Percentiles rank a stretch among this genome's conserved stretches.
These are phyloP conservation scores for Omphalotus olearius DNA, from an alignment of 1,284 basidiomycete genomes.

Conservation along the genomic window DNA sequence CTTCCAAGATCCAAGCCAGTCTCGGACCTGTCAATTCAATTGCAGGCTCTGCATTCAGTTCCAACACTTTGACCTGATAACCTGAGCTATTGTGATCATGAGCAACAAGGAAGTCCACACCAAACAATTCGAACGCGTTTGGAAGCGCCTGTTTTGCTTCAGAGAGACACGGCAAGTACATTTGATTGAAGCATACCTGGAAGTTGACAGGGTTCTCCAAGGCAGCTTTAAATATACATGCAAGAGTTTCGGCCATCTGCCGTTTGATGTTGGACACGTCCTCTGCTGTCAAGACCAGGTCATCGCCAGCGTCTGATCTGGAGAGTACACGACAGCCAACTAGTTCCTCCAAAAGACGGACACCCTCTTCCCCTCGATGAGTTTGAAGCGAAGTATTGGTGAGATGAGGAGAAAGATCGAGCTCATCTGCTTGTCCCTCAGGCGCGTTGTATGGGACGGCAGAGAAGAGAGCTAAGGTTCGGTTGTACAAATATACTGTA, in stretches of 20 bases:
- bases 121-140: slow-evolving; percentile 95
- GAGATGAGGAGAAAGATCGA: slow-evolving; percentile 78
- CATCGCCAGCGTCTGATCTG: slow-evolving; percentile 15
- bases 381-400: slow-evolving; percentile 96
- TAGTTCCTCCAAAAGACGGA: slow-evolving; percentile 77
- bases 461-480: slow-evolving; percentile 86
- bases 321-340: slow-evolving; percentile 58
- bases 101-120: slow-evolving; percentile 85
- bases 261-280: slow-evolving; percentile 58
- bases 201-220: slow-evolving; percentile 84
- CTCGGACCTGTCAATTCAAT: slow-evolving; percentile 91
- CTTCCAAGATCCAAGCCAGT: slow-evolving; percentile 74
- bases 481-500: slow-evolving; percentile 74
- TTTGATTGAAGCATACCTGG: slow-evolving; percentile 48
- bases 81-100: slow-evolving; percentile 36
- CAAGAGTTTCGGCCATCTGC: slow-evolving; percentile 66
- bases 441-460: slow-evolving; percentile 58
- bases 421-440: slow-evolving; percentile 20
- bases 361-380: slow-evolving; percentile 59
- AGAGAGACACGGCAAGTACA: neutral
- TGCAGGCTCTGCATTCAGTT: slow-evolving; percentile 95
- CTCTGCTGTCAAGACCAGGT: slow-evolving; percentile 21
- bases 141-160: slow-evolving; percentile 60
- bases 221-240: slow-evolving; percentile 84
- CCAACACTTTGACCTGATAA: slow-evolving; percentile 77